Conservation (phyloP, 192 early-diverging fungal species). For the Martensiomyces pterosporus region DNA sequence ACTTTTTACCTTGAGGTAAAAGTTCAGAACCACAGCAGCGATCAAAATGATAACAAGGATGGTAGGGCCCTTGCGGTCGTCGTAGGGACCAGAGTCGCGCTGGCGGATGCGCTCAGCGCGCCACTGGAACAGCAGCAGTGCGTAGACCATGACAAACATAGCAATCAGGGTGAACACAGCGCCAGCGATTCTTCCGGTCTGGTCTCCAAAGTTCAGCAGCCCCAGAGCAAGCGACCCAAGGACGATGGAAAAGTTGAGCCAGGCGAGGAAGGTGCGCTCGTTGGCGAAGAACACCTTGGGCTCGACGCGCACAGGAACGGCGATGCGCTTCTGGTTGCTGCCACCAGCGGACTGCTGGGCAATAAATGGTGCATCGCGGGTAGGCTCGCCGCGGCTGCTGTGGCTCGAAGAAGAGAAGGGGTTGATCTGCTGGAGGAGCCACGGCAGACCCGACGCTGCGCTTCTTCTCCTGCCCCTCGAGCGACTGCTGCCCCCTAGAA, state of each 20-base stretch:
- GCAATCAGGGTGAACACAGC: conserved; percentile 66
- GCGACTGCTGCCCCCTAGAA: conserved; percentile 12
- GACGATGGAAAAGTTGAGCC: conserved; percentile 80
- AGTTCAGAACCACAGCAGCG: conserved; percentile 66
- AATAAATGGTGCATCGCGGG: conserved; percentile 1
- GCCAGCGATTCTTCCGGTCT: conserved; percentile 63
- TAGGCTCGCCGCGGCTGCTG: too few relatives aligned
- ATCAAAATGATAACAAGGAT: conserved; percentile 65
- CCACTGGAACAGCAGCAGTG: conserved; percentile 70
- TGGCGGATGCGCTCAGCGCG: conserved; percentile 64
- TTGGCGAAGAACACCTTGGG: conserved; percentile 96
- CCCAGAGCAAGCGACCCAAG: conserved; percentile 72
- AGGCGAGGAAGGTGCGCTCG: conserved; percentile 87
- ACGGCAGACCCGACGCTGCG: conserved; percentile 5
- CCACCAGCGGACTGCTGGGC: neutral
- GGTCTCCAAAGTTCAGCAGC: conserved; percentile 79
- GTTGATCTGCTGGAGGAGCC: conserved; percentile 33
- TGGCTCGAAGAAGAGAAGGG: conserved; percentile 18
- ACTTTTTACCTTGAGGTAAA: conserved; percentile 57
- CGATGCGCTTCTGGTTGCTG: conserved; percentile 60
- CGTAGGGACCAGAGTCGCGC: conserved; percentile 68
- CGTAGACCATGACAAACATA: conserved; percentile 76
- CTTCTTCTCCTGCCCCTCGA: neutral
- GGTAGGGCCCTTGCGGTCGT: conserved; percentile 70
- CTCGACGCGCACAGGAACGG: conserved; percentile 70